A percentile compares a stretch with the other conserved stretches of the same genome.
These are phyloP conservation scores for Sporobolomyces roseus DNA, from an alignment of 768 basidiomycete genomes.

Conservation along the genomic window DNA sequence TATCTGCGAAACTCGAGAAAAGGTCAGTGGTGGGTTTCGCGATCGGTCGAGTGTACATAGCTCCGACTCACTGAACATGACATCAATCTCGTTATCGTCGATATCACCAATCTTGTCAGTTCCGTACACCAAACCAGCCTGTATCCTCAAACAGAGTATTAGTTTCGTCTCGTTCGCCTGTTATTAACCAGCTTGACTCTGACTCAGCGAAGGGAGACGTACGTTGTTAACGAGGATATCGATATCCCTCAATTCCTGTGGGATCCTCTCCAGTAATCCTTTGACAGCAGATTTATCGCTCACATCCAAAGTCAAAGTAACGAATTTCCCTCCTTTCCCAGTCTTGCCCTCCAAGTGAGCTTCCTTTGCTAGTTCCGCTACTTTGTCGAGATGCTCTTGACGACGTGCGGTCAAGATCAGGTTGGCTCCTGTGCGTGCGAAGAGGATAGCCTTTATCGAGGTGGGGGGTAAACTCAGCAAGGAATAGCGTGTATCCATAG, in stretches of 20 bases:
- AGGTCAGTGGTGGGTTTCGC: neutral
- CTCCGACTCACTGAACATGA: conserved; percentile 65
- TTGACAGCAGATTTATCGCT: conserved; percentile 20
- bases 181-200: no score
- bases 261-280: conserved; percentile 28
- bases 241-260: conserved; percentile 24
- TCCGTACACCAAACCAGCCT: conserved; percentile 79
- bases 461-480: neutral
- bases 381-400: conserved; percentile 36
- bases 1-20: conserved; percentile 1
- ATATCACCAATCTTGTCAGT: conserved; percentile 80
- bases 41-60: neutral
- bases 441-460: conserved; percentile 30
- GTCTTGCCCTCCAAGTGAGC: conserved; percentile 30
- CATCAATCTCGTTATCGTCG: conserved; percentile 68
- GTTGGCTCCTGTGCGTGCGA: conserved; percentile 38
- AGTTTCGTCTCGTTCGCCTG: no score
- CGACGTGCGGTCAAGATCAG: conserved; percentile 41
- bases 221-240: conserved; percentile 44
- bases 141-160: no score
- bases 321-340: conserved; percentile 33
- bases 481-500: no score
- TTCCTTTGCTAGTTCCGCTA: neutral
- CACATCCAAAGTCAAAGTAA: conserved; percentile 34
- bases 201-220: neutral